Base-by-base conservation (phyloP, 257 asterid species). In the Ocimum tenuiflorum region DNA sequence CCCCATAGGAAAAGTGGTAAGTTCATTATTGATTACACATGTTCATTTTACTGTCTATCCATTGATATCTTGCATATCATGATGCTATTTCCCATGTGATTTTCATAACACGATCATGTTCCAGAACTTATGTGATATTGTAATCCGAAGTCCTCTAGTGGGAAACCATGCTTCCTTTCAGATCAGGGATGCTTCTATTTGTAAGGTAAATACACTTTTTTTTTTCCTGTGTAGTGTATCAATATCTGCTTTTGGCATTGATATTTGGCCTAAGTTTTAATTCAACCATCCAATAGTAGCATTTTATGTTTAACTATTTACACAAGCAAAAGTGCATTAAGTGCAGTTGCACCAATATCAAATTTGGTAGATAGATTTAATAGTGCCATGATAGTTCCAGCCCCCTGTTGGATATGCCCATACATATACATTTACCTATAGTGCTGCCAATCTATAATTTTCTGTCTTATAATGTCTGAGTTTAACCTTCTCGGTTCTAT, bases 1-100 rank as follows among this genome's bases (percentile, higher is more conserved):
- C 75, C 95, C 85, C 62, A 81, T 94, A 46, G 99, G 97, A 81
- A 88, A 81, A 83, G 77, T 88, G 65, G 99, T 94, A 77, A 88
- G 99, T 86, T 65, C 65, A 68, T 65, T 57, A 36, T 57, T 60
- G 10, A 29, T 59, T 39, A 19, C 39, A 58, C 17, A 42, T 33
- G 45, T 63, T 36, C 43, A 12, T 24, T 24, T 31, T 23, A 39
- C 64, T 36, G 17, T 56, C 69, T 66, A 45, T 71, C 48, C 20
- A 49, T 5, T 24, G 50, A 51, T 62, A 47, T 24, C 56, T 64
- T n/a, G 38, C 68, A 56, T 43, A 46, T 54, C 41, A 50, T 70
- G 54, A 61, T 47, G 49, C 47, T 52, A 29, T 65, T 68, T 48
- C 72, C 24, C 46, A 2, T 68, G 64, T 73, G 68, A 42, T 47